These are phyloP conservation scores for Ustilago curta DNA, from an alignment of 1,284 basidiomycete species.

Conservation along the genomic window DNA sequence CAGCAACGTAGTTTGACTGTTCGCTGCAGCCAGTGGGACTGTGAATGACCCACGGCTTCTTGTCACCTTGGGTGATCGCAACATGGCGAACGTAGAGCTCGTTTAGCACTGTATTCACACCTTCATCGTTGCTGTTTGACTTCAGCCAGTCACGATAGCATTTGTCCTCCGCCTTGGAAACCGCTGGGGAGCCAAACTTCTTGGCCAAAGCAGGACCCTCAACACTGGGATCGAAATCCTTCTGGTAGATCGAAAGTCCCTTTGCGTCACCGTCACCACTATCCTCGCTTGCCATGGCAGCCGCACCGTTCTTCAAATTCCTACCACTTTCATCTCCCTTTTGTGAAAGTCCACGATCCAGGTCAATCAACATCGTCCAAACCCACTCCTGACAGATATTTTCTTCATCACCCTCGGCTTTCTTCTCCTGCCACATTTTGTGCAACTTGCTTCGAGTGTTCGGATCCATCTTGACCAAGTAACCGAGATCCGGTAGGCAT, in stretches of 20 bases:
- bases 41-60: constrained; percentile 4
- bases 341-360: not conserved
- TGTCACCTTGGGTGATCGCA: not conserved
- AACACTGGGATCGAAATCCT: constrained; percentile 9
- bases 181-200: not conserved
- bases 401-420: not conserved
- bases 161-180: not conserved
- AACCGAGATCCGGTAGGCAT: constrained; percentile 2
- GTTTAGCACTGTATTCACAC: constrained; percentile 23
- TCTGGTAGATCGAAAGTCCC: not conserved
- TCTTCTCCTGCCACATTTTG: not conserved
- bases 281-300: not conserved
- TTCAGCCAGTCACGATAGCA: constrained; percentile 14
- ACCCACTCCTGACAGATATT: not conserved
- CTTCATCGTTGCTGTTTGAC: not conserved
- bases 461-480: constrained; percentile 7
- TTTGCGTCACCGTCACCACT: too few species aligned
- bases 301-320: not conserved
- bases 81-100: constrained; percentile 35
- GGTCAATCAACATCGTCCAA: not conserved
- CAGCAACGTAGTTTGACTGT: too few species aligned
- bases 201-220: constrained; percentile 1
- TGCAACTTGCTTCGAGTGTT: not conserved
- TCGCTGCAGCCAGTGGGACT: constrained; percentile 20
- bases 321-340: too few species aligned